phyloP scores from a whole-genome alignment of 257 asterid species.

The Nicotiana otophora region DNA sequence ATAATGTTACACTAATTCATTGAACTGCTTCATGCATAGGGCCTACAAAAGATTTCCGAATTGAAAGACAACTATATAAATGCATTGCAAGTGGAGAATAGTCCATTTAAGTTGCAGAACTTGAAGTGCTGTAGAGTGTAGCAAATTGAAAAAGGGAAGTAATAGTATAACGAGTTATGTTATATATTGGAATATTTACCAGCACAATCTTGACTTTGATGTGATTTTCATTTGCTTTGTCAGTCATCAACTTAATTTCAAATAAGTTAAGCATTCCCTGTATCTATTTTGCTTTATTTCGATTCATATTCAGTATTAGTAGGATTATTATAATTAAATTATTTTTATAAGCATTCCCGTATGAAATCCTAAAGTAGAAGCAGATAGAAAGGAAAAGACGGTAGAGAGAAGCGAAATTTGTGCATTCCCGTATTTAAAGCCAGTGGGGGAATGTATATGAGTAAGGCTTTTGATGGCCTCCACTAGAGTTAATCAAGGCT shows the following conservation, averaged over 20 bases:
- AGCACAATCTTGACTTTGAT: neutral
- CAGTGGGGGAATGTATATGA: neutral
- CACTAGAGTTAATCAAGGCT: neutral
- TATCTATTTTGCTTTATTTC: no score
- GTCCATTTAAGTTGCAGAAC: neutral
- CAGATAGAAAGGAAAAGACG: neutral
- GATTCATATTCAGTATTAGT: no score
- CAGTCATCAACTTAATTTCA: neutral
- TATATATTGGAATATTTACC: neutral
- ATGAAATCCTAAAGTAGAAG: neutral
- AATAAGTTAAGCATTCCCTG: neutral
- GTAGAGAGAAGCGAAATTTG: neutral
- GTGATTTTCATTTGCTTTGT: neutral
- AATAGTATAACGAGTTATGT: neutral
- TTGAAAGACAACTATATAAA: neutral
- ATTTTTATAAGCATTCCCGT: no score
- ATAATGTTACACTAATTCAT: neutral
- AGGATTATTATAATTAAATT: no score
- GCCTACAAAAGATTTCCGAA: neutral
- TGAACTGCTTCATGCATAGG: neutral
- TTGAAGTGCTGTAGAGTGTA: neutral
- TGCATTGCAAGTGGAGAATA: neutral
- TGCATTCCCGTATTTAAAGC: neutral
- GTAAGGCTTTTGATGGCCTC: neutral
- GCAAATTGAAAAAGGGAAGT: neutral